Evolutionary conservation across 805 yeast species (phyloP).

Genomic region (Alloascoidea africana): DNA sequence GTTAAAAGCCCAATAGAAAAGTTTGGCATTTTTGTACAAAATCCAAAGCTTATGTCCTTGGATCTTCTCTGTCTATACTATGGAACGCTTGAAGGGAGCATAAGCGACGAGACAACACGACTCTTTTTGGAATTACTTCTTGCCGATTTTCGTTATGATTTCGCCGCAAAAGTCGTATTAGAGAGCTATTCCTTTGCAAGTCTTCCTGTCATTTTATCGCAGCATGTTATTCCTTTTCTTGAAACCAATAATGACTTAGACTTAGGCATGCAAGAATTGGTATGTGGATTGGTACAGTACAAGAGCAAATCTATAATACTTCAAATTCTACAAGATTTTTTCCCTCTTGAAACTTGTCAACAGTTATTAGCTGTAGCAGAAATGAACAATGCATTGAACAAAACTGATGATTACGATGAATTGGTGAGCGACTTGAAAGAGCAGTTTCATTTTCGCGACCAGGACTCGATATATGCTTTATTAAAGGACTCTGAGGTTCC

Average conservation of each 20-base stretch:
- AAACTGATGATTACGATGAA: neutral
- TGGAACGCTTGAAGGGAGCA: neutral
- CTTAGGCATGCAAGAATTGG: neutral
- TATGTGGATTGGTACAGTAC: neutral
- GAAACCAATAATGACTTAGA: neutral
- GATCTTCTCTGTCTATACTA: neutral
- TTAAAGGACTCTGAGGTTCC: too few relatives aligned
- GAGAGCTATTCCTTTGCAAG: neutral
- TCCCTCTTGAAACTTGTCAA: neutral
- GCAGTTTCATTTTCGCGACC: too few relatives aligned
- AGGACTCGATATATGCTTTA: too few relatives aligned
- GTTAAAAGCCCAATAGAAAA: neutral
- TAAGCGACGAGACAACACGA: neutral
- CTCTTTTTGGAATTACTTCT: neutral
- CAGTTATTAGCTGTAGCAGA: neutral
- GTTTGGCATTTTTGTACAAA: neutral
- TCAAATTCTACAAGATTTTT: neutral
- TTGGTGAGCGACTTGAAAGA: neutral
- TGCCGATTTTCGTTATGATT: neutral
- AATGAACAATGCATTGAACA: neutral
- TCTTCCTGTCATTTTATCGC: neutral
- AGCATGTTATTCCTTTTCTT: neutral
- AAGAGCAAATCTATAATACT: neutral
- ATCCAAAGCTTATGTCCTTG: neutral
- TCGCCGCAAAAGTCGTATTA: neutral